phyloP scores from a whole-genome alignment of 768 basidiomycete species.

The Trametes maxima region DNA sequence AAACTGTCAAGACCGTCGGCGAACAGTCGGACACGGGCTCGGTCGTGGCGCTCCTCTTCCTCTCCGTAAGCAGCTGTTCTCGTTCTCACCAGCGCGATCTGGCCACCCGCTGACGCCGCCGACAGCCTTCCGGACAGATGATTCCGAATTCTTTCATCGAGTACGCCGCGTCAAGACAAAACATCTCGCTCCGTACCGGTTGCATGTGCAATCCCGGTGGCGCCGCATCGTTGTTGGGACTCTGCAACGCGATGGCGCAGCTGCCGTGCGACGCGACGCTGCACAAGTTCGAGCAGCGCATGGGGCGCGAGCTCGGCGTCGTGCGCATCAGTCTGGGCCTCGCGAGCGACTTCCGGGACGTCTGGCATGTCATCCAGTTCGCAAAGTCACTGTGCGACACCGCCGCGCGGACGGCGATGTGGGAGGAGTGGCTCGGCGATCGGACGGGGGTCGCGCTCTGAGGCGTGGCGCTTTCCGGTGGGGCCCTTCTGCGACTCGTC shows the following conservation, averaged over 20 bases:
- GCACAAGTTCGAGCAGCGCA: slow-evolving; percentile 57
- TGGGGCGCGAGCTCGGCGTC: slow-evolving; percentile 73
- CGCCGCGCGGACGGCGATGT: slow-evolving; percentile 25
- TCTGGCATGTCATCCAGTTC: slow-evolving; percentile 42
- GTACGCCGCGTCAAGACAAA: slow-evolving; percentile 60
- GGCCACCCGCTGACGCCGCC: slow-evolving; percentile 5
- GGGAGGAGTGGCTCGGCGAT: slow-evolving; percentile 30
- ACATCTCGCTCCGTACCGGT: slow-evolving; percentile 78
- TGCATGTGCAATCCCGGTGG: slow-evolving; percentile 91
- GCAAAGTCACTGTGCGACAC: slow-evolving; percentile 23
- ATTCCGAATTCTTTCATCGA: slow-evolving; percentile 76
- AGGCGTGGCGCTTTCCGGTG: not conserved
- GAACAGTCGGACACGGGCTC: slow-evolving; percentile 70
- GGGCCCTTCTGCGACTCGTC: not conserved
- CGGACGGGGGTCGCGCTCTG: slow-evolving; percentile 20
- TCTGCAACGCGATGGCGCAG: slow-evolving; percentile 63
- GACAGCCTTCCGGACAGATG: slow-evolving; percentile 65
- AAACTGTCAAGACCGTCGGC: slow-evolving; percentile 56
- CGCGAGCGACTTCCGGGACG: slow-evolving; percentile 77
- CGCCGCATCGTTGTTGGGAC: slow-evolving; percentile 69
- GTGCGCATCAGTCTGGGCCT: slow-evolving; percentile 79
- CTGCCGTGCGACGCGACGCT: slow-evolving; percentile 63
- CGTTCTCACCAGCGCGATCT: not conserved
- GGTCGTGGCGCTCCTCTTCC: slow-evolving; percentile 61
- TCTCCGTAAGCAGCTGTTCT: slow-evolving; percentile 49